Evolutionary conservation across 805 yeast genomes (phyloP).

Genomic region (Starmerella kuoi): DNA sequence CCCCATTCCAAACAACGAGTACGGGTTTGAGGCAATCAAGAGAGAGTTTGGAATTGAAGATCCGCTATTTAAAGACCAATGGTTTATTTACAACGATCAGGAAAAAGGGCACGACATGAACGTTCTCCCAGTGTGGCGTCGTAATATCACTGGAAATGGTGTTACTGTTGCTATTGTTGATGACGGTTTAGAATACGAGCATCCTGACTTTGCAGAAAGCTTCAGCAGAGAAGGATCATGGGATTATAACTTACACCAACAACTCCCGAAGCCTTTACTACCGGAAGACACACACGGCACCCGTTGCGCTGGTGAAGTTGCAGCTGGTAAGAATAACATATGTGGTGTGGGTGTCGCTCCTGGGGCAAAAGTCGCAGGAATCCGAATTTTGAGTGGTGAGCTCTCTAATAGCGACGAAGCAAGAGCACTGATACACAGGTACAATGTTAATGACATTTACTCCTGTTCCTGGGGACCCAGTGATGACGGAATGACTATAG

Average conservation of each 20-base stretch:
- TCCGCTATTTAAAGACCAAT: slow-evolving; percentile 72
- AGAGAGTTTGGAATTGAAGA: slow-evolving; percentile 54
- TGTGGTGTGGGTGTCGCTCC: slow-evolving; percentile 99
- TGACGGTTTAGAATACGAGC: slow-evolving; percentile 82
- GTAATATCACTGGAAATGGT: slow-evolving; percentile 69
- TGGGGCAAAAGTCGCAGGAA: slow-evolving; percentile 73
- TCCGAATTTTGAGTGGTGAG: slow-evolving; percentile 72
- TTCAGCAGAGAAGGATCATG: slow-evolving; percentile 65
- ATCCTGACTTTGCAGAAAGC: slow-evolving; percentile 56
- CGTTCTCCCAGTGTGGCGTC: slow-evolving; percentile 73
- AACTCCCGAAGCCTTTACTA: slow-evolving; percentile 68
- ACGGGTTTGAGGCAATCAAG: background rate
- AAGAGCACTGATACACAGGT: slow-evolving; percentile 64
- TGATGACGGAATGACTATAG: slow-evolving; percentile 80
- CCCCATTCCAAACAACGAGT: slow-evolving; percentile 13
- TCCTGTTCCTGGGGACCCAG: slow-evolving; percentile 99
- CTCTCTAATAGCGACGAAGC: slow-evolving; percentile 86
- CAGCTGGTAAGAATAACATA: slow-evolving; percentile 63
- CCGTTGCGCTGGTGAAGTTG: slow-evolving; percentile 95
- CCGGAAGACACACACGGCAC: slow-evolving; percentile 89
- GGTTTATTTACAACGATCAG: slow-evolving; percentile 76
- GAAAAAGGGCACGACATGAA: slow-evolving; percentile 78
- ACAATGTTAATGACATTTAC: slow-evolving; percentile 80
- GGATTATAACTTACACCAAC: slow-evolving; percentile 74
- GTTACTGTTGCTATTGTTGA: slow-evolving; percentile 81